Base-by-base conservation (phyloP, 768 basidiomycete genomes). In the Dioszegia crocea region DNA sequence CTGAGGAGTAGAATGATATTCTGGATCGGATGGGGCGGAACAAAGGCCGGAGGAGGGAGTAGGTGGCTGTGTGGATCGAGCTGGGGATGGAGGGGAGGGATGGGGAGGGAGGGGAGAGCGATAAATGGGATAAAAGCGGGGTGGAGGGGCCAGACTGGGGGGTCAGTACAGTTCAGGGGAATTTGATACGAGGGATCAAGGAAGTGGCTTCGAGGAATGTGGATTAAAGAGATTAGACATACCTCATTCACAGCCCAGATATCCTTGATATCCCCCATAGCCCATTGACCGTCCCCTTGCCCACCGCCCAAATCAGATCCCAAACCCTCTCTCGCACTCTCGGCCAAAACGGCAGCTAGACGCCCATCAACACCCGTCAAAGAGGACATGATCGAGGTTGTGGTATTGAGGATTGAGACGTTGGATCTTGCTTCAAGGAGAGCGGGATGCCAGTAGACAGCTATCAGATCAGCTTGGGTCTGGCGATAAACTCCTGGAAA, bases 1-100 rank as follows among this genome's bases (percentile, higher is more conserved):
- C 23, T 8, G 41, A 36, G 40, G 57, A n/a, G 57, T 70, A 68
- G 59, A 73, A 68, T 12, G 66, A 68, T 12, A 73, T 65, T 30
- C 57, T 52, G 38, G 62, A 64, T 30, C 55, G 57, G 36, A 49
- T 10, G 0, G 66, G 60, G 43, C 39, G 19, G 63, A 70, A 73
- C 1, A 68, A 55, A 2, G 71, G 71, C 26, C 68, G 56, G 16
- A 73, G 64, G 6, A 60, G 21, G 2, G 67, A 48, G 57, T 73
- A 73, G 14, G 59, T 65, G n/a, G 66, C 63, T 0, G 64, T 33
- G 36, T 64, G 63, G 46, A 61, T 60, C 4, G 68, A 48, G 19
- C 66, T 45, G 16, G 61, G 40, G 31, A 56, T 19, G 11, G 47
- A 23, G 19, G 33, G 12, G 1, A 29, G 26, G 17, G 65, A 41